These are phyloP conservation scores for Penicillium parvum DNA, from an alignment of 495 filamentous ascomycete species.

Conservation along the genomic window DNA sequence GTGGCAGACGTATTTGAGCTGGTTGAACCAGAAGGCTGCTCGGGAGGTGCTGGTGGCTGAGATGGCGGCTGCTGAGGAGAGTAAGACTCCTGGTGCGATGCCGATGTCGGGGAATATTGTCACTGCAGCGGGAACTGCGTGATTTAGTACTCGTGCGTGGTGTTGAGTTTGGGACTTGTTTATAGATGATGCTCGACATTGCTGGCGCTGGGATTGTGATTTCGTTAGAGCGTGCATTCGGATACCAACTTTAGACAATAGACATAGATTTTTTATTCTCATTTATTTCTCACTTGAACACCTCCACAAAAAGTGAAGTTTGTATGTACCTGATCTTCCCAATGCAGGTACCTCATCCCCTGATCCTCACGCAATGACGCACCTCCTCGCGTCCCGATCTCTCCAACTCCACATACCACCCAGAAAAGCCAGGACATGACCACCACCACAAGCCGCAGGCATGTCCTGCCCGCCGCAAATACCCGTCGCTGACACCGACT, in stretches of 20 bases:
- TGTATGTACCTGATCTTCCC: constrained; percentile 1
- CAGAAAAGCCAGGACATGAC: constrained; percentile 24
- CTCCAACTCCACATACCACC: constrained; percentile 7
- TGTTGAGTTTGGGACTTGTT: not conserved
- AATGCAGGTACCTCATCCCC: constrained; percentile 1
- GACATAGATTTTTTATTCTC: constrained; percentile 6
- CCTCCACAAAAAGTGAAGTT: too few relatives aligned
- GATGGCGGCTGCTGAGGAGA: constrained; percentile 19
- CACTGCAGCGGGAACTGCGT: constrained; percentile 25
- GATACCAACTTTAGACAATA: constrained; percentile 20
- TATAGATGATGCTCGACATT: constrained; percentile 15
- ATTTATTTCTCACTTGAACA: not conserved
- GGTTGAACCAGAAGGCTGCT: constrained; percentile 72
- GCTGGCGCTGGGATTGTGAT: constrained; percentile 1
- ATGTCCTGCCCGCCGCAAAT: constrained; percentile 35
- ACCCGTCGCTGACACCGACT: constrained; percentile 12
- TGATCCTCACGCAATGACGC: constrained; percentile 8
- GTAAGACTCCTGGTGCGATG: not conserved
- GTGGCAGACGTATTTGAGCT: constrained; percentile 88
- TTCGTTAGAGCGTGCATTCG: constrained; percentile 16
- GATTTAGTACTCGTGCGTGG: constrained; percentile 1
- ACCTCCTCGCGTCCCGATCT: not conserved
- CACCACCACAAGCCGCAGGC: constrained; percentile 24
- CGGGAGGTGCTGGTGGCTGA: constrained; percentile 42
- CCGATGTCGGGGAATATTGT: constrained; percentile 7